Conservation (phyloP, 306 rosid species). For the Pyrus pyrifolia region DNA sequence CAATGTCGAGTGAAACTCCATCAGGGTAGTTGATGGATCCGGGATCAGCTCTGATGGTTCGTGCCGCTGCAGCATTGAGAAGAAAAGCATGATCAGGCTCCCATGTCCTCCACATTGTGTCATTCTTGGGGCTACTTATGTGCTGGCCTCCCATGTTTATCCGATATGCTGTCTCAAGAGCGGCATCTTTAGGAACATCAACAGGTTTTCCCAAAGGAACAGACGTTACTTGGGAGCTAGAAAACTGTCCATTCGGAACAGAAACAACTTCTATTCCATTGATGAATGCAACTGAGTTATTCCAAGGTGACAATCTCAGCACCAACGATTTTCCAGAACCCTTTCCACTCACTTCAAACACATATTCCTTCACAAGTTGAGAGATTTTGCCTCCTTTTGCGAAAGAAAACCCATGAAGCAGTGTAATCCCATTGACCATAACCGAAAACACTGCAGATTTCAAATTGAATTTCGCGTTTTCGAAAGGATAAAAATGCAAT, state of each 20-base stretch:
- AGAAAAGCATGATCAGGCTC: conserved; percentile 24
- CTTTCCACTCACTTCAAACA: conserved; percentile 17
- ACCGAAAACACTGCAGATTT: conserved; percentile 30
- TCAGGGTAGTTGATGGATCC: conserved; percentile 16
- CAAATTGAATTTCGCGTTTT: conserved; percentile 19
- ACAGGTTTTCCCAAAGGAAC: conserved; percentile 18
- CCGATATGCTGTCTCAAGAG: conserved; percentile 27
- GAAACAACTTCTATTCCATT: conserved; percentile 27
- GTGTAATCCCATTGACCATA: conserved; percentile 25
- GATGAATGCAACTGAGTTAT: conserved; percentile 31
- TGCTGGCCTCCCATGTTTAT: conserved; percentile 34
- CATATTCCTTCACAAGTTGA: conserved; percentile 18
- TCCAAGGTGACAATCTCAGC: conserved; percentile 17
- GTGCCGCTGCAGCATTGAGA: conserved; percentile 24
- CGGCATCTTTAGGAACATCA: conserved; percentile 12
- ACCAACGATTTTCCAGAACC: conserved; percentile 11
- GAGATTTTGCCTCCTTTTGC: neutral
- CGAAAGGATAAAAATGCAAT: conserved; percentile 24
- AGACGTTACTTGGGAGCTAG: conserved; percentile 13
- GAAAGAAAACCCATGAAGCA: conserved; percentile 23
- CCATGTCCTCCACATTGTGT: conserved; percentile 34
- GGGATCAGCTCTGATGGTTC: conserved; percentile 14
- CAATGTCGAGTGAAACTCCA: conserved; percentile 25
- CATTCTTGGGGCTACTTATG: conserved; percentile 16
- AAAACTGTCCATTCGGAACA: conserved; percentile 12